Evolutionary conservation across 177 flowering plant species (phyloP).

Genomic region (Vitis hybrid): DNA sequence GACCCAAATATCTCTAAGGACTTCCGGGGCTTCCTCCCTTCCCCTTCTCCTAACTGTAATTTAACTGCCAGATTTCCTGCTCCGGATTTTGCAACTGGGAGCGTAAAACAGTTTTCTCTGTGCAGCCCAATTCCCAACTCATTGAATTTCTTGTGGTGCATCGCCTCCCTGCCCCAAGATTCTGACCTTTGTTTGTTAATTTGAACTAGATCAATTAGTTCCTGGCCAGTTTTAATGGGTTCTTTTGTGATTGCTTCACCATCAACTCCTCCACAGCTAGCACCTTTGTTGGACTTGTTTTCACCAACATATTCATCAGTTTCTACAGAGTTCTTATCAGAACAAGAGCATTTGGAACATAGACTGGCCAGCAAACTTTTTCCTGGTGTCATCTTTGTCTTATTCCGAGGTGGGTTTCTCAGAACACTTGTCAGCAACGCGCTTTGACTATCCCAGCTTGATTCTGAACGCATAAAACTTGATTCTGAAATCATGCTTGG

Average conservation of each 20-base stretch:
- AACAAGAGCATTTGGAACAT: constrained; percentile 56
- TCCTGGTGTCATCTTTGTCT: constrained; percentile 21
- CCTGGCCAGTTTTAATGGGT: constrained; percentile 14
- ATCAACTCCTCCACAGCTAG: constrained; percentile 8
- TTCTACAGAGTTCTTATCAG: constrained; percentile 52
- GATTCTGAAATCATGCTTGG: constrained; percentile 66
- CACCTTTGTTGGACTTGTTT: constrained; percentile 13
- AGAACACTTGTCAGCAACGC: constrained; percentile 34
- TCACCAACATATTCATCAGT: constrained; percentile 29
- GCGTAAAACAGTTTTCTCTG: constrained; percentile 21
- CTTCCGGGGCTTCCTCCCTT: constrained; percentile 21
- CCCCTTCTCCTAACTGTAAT: constrained; percentile 5
- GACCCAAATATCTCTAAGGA: constrained; percentile 59
- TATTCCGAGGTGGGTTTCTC: constrained; percentile 23
- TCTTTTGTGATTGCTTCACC: constrained; percentile 6
- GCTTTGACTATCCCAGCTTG: constrained; percentile 74
- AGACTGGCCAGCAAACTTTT: constrained; percentile 47
- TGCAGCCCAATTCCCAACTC: constrained; percentile 12
- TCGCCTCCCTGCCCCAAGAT: constrained; percentile 5
- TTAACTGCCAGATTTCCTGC: constrained; percentile 14
- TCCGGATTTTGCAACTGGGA: constrained; percentile 20
- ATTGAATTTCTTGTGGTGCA: constrained; percentile 8
- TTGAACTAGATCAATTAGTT: constrained; percentile 3
- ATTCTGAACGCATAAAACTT: constrained; percentile 56
- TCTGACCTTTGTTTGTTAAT: background rate